Conservation (phyloP, 1,284 basidiomycete species). For the Hymenochaete sp. region DNA sequence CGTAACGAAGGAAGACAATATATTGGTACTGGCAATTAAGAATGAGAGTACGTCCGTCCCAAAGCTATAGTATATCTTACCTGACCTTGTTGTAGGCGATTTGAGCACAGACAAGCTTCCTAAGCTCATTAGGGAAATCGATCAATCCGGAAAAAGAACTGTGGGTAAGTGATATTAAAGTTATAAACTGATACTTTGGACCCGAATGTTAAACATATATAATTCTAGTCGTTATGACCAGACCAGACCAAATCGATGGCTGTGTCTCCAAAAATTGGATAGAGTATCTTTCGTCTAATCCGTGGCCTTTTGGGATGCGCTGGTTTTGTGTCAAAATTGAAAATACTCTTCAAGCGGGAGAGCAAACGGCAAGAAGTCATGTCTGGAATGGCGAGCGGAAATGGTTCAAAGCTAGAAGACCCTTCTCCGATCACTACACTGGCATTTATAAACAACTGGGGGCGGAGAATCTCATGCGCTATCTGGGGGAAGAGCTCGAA, state of each 20-base stretch:
- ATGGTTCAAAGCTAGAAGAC: constrained; percentile 51
- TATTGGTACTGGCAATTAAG: constrained; percentile 62
- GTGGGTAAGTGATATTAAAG: constrained; percentile 41
- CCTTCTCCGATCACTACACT: constrained; percentile 44
- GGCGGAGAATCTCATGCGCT: no score
- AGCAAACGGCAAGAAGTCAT: constrained; percentile 49
- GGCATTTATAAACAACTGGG: constrained; percentile 38
- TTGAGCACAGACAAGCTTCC: constrained; percentile 69
- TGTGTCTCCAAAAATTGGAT: constrained; percentile 60
- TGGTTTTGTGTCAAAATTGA: constrained; percentile 75
- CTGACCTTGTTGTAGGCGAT: constrained; percentile 40
- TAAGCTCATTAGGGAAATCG: constrained; percentile 45
- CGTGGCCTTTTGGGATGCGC: constrained; percentile 47
- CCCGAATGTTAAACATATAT: background rate
- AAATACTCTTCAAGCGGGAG: constrained; percentile 21
- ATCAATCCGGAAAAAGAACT: constrained; percentile 54
- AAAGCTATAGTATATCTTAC: background rate
- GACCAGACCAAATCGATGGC: constrained; percentile 60
- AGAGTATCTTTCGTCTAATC: constrained; percentile 46
- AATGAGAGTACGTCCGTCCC: constrained; percentile 53
- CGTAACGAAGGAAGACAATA: constrained; percentile 53
- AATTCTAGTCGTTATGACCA: constrained; percentile 65
- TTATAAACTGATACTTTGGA: background rate
- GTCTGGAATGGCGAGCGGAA: constrained; percentile 54
- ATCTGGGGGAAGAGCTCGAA: no score